Conservation (phyloP, 2,329 filamentous ascomycete species). For the Dendryphion nanum region DNA sequence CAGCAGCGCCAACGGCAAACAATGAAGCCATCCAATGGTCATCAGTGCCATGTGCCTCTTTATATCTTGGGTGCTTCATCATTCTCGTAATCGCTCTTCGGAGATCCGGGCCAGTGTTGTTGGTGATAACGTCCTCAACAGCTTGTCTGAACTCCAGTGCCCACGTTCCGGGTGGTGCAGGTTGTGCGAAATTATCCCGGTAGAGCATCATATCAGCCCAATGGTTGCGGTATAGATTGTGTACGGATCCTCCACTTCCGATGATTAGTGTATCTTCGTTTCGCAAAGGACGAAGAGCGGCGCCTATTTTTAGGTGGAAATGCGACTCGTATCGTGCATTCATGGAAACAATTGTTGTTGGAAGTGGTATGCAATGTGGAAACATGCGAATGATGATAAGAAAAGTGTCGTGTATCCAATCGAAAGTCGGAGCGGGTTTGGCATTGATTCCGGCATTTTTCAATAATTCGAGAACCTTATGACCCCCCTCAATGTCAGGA, state of each 20-base stretch:
- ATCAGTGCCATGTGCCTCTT: constrained; percentile 65
- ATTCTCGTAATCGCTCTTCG: constrained; percentile 55
- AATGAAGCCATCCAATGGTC: constrained; percentile 64
- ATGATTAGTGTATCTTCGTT: constrained; percentile 54
- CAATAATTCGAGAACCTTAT: constrained; percentile 53
- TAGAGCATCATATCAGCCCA: constrained; percentile 62
- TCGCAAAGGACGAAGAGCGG: constrained; percentile 54
- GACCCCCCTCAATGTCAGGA: no score
- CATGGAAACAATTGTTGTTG: constrained; percentile 56
- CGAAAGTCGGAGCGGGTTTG: constrained; percentile 51
- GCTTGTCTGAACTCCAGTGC: constrained; percentile 63
- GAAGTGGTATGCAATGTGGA: constrained; percentile 54
- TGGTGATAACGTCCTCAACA: constrained; percentile 56
- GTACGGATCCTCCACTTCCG: constrained; percentile 59
- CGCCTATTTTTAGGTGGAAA: constrained; percentile 55
- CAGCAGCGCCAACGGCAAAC: no score
- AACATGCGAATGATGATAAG: constrained; percentile 67
- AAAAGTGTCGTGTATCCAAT: constrained; percentile 60
- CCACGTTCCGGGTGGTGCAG: constrained; percentile 55
- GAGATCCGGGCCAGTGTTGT: constrained; percentile 53
- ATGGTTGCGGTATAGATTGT: constrained; percentile 64
- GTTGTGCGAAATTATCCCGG: constrained; percentile 59
- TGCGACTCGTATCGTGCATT: constrained; percentile 54
- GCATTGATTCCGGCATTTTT: constrained; percentile 52
- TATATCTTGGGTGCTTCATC: constrained; percentile 63